Base-by-base conservation (phyloP, 129 eudicot species). In the Mikania micrantha region DNA sequence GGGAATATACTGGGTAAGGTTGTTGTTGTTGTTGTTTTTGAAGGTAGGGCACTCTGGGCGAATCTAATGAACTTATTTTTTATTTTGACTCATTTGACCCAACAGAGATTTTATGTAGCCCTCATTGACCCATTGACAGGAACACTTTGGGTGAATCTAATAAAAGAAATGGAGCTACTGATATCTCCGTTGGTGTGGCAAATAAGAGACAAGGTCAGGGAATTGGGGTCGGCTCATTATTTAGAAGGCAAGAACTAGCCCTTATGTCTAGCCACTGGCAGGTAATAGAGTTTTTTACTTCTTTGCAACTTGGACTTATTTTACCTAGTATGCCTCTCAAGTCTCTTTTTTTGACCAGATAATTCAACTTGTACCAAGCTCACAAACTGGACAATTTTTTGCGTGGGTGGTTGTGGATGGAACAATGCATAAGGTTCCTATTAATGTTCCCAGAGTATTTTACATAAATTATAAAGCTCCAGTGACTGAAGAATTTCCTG, bases 391-490 rank as follows among this genome's bases (percentile, higher is more conserved):
- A 34, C 93, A 80, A 47, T 85, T 82, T 81, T 87, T 78, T 34
- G 99, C 94, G 9, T 94, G 99, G 99, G 83, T 80, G 38, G 88
- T 90, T 61, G 91, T 85, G 19, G 88, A 83, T 53, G 97, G 97
- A 83, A 38, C 56, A 34, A 94, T 94, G 99, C 84, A 73, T 71
- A 94, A 90, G 74, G 78, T 94, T 63, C 90, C 95, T 53, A 64
- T 94, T 39, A 77, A 56, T 53, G 94, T 94, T 28, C 90, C 99
- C n/a, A 77, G 99, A 83, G 81, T 90, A 29, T 90, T 94, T 79
- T 94, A 87, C 77, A 88, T 90, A 62, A 94, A 94, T 72, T 90
- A 90, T 47, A 94, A 90, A 85, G 95, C 99, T 82, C 87, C 95
- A 44, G 73, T 89, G 61, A 89, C 99, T 4, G 99, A 94, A 78